Evolutionary conservation across 768 basidiomycete species (phyloP), one percentile per base, ranked within the genome.

Genomic region (Gymnopilus junonius): DNA sequence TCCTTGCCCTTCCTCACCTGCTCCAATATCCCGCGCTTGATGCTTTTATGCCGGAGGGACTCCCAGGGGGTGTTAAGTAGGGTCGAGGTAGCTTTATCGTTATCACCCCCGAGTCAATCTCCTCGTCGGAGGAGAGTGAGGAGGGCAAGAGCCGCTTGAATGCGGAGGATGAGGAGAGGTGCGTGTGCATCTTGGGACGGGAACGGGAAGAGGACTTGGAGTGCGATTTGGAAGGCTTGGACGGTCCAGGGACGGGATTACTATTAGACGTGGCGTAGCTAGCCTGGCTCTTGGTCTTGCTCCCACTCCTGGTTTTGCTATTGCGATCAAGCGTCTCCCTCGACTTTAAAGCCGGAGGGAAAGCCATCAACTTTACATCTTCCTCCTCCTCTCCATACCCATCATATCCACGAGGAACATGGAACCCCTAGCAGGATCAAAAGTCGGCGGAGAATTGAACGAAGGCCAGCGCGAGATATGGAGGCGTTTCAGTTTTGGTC

Each of bases 11-110:
- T 65, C 73, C 76, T 66, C n/a, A 79, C 77, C 31, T 77, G 69
- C 59, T 81, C 82, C 48, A 86, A 69, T 34, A 86, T 82, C 10
- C 77, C 81, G 8, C 84, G 81, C 54, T 83, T 80, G 68, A 86
- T 85, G 65, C 82, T 83, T 68, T 79, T 82, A 65, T 83, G 82
- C 7, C 82, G 77, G 20, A 83, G 71, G 31, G 77, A 74, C 59
- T 83, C 84, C 74, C 81, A 83, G 0, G 82, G 82, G 7, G 74
- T 29, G 27, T 29, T n/a, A 5, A 51, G 29, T 6, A 31, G 48
- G 8, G 48, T n/a, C 14, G 48, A 48, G 17, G 45, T 68, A n/a
- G n/a, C 58, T 25, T 69, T 64, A 14, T 63, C 62, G 15, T 57
- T 55, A 25, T 63, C 65, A 59, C 63, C n/a, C 61, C 63, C 14